Conservation (phyloP, 2,329 filamentous ascomycete species). For the Xylariaceae sp. region DNA sequence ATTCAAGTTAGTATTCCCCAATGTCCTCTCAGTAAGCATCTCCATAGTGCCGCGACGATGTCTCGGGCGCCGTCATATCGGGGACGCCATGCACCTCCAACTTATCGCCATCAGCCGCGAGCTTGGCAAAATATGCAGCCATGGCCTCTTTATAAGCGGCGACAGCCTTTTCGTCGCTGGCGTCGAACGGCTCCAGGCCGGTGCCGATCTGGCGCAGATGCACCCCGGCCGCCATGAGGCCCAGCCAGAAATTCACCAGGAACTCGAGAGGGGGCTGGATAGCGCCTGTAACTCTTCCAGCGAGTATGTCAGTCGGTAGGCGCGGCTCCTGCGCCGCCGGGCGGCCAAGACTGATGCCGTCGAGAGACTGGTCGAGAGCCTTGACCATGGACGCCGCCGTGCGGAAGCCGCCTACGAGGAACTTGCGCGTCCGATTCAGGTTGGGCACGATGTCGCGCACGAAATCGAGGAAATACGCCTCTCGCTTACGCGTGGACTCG, state of each 20-base stretch:
- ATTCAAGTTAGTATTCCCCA: no score
- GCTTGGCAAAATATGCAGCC: slow-evolving; percentile 29
- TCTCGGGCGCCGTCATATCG: slow-evolving; percentile 29
- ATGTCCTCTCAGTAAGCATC: slow-evolving; percentile 15
- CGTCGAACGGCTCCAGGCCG: slow-evolving; percentile 38
- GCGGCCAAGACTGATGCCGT: slow-evolving; percentile 62
- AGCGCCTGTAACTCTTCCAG: slow-evolving; percentile 53
- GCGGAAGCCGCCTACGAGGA: slow-evolving; percentile 61
- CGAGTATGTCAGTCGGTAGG: slow-evolving; percentile 51
- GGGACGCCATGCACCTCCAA: slow-evolving; percentile 34
- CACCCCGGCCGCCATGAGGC: slow-evolving; percentile 51
- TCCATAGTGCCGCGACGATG: slow-evolving; percentile 21
- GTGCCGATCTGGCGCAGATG: slow-evolving; percentile 49
- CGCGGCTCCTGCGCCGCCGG: slow-evolving; percentile 56
- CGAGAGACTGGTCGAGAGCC: slow-evolving; percentile 54
- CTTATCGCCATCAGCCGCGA: slow-evolving; percentile 37
- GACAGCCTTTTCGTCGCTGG: slow-evolving; percentile 29
- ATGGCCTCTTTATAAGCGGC: slow-evolving; percentile 34
- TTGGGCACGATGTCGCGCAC: slow-evolving; percentile 54
- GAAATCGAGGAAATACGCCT: slow-evolving; percentile 65
- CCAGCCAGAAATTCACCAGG: slow-evolving; percentile 53
- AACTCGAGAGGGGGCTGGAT: slow-evolving; percentile 54
- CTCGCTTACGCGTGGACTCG: slow-evolving; percentile 59
- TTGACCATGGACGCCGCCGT: slow-evolving; percentile 59
- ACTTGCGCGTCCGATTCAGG: slow-evolving; percentile 56